Evolutionary conservation across 75 land plant species (phyloP).

Genomic region (Picea glauca): DNA sequence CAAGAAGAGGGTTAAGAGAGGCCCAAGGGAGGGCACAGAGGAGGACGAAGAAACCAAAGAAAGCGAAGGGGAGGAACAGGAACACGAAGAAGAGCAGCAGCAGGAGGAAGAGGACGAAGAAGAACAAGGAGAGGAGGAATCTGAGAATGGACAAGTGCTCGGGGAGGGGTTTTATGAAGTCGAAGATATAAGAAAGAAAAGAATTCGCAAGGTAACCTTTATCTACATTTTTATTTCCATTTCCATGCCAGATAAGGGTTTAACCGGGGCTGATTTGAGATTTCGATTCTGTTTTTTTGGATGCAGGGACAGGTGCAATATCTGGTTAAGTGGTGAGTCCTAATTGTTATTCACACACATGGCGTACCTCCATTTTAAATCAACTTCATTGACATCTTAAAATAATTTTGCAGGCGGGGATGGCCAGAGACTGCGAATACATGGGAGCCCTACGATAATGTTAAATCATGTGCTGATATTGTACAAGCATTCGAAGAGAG

Average conservation of each 20-base stretch:
- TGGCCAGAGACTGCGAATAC: slow-evolving; percentile 96
- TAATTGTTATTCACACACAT: background rate
- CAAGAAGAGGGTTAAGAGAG: slow-evolving; percentile 4
- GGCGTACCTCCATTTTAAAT: background rate
- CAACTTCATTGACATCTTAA: background rate
- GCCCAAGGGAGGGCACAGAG: slow-evolving; percentile 9
- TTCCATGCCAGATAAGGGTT: slow-evolving; percentile 2
- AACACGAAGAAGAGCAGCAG: background rate
- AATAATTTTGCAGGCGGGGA: slow-evolving; percentile 53
- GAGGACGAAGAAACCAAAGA: background rate
- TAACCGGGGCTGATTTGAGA: background rate
- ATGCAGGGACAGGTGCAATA: slow-evolving; percentile 74
- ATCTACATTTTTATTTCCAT: background rate
- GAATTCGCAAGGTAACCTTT: slow-evolving; percentile 47
- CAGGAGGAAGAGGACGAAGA: slow-evolving; percentile 4
- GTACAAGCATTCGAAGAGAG: slow-evolving; percentile 83
- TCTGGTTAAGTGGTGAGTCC: slow-evolving; percentile 84
- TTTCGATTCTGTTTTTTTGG: background rate
- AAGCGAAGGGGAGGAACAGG: slow-evolving; percentile 16
- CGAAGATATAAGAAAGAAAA: slow-evolving; percentile 54
- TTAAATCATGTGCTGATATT: slow-evolving; percentile 63
- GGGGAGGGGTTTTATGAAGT: slow-evolving; percentile 54
- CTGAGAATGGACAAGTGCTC: slow-evolving; percentile 18
- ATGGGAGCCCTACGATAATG: slow-evolving; percentile 88
- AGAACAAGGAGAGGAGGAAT: background rate